phyloP scores from a whole-genome alignment of 805 yeast species.

The Metschnikowia koreensis region DNA sequence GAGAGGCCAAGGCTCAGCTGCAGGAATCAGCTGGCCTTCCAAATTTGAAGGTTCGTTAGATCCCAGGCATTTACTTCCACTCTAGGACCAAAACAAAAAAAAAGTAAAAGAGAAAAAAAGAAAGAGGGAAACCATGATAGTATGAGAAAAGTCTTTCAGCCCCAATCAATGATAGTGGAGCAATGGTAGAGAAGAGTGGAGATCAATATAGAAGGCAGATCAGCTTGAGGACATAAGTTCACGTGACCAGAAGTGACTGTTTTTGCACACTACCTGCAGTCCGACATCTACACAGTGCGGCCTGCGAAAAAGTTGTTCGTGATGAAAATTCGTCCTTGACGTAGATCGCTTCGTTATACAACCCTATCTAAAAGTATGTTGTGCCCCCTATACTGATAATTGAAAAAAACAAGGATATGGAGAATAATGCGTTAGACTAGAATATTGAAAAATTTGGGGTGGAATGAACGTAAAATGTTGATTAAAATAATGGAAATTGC shows the following conservation, averaged over 20 bases:
- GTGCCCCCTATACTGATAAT: neutral
- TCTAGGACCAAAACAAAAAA: too few relatives aligned
- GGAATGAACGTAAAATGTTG: neutral
- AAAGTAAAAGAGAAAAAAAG: too few relatives aligned
- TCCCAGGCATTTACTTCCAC: too few relatives aligned
- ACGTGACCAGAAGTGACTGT: constrained; percentile 16
- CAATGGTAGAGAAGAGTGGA: neutral
- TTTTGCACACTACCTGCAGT: constrained; percentile 6
- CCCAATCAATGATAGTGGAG: too few relatives aligned
- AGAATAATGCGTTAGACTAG: neutral
- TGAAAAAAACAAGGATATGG: neutral
- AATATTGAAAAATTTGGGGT: neutral
- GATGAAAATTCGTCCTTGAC: constrained; percentile 4
- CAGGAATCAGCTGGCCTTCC: too few relatives aligned
- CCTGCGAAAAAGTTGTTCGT: constrained; percentile 14
- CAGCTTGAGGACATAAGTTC: neutral
- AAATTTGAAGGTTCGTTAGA: too few relatives aligned
- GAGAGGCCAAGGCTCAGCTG: too few relatives aligned
- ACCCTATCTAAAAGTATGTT: constrained; percentile 18
- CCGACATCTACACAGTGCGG: constrained; percentile 4
- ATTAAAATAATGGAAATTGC: too few relatives aligned
- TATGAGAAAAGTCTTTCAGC: too few relatives aligned
- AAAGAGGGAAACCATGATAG: too few relatives aligned
- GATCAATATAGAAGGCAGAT: neutral
- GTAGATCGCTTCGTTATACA: constrained; percentile 8